Evolutionary conservation across 768 basidiomycete genomes (phyloP).

Genomic region (Naganishia onofrii): DNA sequence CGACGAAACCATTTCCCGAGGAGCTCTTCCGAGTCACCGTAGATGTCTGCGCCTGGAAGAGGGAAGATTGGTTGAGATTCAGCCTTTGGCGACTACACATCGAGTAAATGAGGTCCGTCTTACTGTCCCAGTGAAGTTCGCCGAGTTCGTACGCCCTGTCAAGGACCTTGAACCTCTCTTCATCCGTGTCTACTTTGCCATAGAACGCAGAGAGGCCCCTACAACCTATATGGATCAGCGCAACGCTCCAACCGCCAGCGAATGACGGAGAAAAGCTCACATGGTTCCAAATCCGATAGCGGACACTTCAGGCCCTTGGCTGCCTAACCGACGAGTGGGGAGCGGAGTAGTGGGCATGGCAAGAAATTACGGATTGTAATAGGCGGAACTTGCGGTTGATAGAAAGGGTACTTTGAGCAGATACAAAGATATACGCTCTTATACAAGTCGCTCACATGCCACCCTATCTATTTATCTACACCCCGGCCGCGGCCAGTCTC

Average conservation of each 20-base stretch:
- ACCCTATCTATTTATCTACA: neutral
- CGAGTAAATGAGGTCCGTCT: neutral
- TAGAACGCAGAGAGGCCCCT: conserved; percentile 33
- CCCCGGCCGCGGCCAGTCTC: neutral
- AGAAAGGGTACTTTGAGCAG: too few relatives aligned
- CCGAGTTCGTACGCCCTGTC: conserved; percentile 56
- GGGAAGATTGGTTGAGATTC: neutral
- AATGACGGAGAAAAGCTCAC: neutral
- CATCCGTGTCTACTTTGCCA: conserved; percentile 57
- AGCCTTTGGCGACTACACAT: too few relatives aligned
- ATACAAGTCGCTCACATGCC: neutral
- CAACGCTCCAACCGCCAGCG: too few relatives aligned
- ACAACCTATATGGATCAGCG: neutral
- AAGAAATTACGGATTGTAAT: too few relatives aligned
- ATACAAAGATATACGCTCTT: too few relatives aligned
- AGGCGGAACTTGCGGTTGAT: too few relatives aligned
- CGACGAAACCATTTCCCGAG: conserved; percentile 59
- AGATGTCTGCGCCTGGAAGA: conserved; percentile 53
- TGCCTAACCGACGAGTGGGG: conserved; percentile 31
- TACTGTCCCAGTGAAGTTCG: conserved; percentile 57
- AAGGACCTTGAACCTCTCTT: conserved; percentile 64
- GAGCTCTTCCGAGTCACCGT: conserved; percentile 56
- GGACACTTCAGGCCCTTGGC: conserved; percentile 29
- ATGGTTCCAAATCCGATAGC: conserved; percentile 33
- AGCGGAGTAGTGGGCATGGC: conserved; percentile 24